Base-by-base conservation (phyloP, 1,284 basidiomycete genomes). In the Porodaedalea pini region DNA sequence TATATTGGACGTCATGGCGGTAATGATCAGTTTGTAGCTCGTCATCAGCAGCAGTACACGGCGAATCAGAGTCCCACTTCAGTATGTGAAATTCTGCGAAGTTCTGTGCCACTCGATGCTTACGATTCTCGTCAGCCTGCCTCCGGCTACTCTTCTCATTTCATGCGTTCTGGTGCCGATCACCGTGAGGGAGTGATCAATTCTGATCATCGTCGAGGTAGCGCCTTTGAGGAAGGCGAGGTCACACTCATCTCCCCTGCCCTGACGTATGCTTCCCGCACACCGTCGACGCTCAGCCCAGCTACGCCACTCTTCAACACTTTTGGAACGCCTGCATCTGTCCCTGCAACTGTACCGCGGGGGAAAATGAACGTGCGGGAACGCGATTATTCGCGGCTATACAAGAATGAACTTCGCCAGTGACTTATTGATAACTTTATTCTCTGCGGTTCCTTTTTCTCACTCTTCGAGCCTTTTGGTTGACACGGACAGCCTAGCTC, bases 241-340 rank as follows among this genome's bases (percentile, higher is more conserved):
- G 29, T 50, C 13, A 31, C 51, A 5, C 21, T 43, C n/a, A 49
- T 61, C 13, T 61, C 59, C 29, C 82, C 82, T n/a, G 76, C 82
- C 5, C 72, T 84, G 56, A 84, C 82, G 17, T 84, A 81, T 63
- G 79, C 79, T 11, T 79, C 79, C 40, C 77, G 80, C 54, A 78
- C 82, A 23, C 78, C 81, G 4, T 79, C 78, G 34, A 82, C 80
- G n/a, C 70, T 84, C 53, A 84, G 82, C 63, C 82, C 82, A 15
- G 77, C 80, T 4, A 84, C 82, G 10, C 82, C 82, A 3, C 83
- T 82, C 69, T 80, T 83, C 74, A 74, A 50, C n/a, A 48, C 58
- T 11, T 60, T 60, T 40, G 51, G 50, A 15, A 60, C 58, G 15
- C 58, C 58, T 7, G 58, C 58, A 17, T 51, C 58, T 5, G 58